These are phyloP conservation scores for Wallacemonas rigidus DNA, from an alignment of 208 protist species.

Conservation along the genomic window DNA sequence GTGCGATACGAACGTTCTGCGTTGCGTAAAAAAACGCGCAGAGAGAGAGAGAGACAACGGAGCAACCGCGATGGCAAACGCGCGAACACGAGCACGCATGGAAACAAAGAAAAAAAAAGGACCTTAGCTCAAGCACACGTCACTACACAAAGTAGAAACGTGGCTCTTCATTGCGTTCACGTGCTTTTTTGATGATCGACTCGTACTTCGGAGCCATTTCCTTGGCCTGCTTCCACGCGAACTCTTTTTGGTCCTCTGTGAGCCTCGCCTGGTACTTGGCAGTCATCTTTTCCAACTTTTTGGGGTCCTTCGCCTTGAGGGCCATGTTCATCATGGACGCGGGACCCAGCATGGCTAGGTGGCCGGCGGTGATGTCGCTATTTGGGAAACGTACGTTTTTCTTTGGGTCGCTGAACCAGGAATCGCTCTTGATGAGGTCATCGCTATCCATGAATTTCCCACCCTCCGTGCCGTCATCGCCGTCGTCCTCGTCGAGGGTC, in stretches of 20 bases:
- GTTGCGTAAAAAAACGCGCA: too few species aligned
- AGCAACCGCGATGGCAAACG: too few species aligned
- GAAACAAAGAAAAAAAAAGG: too few species aligned
- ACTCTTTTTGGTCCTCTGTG: slow-evolving; percentile 86
- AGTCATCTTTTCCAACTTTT: slow-evolving; percentile 84
- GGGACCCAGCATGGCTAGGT: slow-evolving; percentile 81
- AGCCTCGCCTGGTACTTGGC: slow-evolving; percentile 81
- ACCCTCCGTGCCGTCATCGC: slow-evolving; percentile 48
- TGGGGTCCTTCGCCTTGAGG: slow-evolving; percentile 80
- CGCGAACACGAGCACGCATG: too few species aligned
- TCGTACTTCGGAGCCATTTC: slow-evolving; percentile 89
- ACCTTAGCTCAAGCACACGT: too few species aligned
- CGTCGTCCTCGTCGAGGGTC: slow-evolving; percentile 67
- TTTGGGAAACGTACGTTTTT: slow-evolving; percentile 84
- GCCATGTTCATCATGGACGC: slow-evolving; percentile 91
- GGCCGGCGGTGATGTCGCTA: slow-evolving; percentile 78
- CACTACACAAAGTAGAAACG: slow-evolving; percentile 84
- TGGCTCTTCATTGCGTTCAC: slow-evolving; percentile 82
- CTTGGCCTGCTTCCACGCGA: slow-evolving; percentile 88
- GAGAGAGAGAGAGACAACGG: too few species aligned
- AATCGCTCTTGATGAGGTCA: slow-evolving; percentile 88
- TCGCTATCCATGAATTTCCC: slow-evolving; percentile 80
- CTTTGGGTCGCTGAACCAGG: slow-evolving; percentile 85
- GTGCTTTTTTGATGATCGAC: slow-evolving; percentile 70
- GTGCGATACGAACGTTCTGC: too few species aligned